phyloP scores from a whole-genome alignment of 805 yeast genomes.

The Kazachstania kunashirensis region DNA sequence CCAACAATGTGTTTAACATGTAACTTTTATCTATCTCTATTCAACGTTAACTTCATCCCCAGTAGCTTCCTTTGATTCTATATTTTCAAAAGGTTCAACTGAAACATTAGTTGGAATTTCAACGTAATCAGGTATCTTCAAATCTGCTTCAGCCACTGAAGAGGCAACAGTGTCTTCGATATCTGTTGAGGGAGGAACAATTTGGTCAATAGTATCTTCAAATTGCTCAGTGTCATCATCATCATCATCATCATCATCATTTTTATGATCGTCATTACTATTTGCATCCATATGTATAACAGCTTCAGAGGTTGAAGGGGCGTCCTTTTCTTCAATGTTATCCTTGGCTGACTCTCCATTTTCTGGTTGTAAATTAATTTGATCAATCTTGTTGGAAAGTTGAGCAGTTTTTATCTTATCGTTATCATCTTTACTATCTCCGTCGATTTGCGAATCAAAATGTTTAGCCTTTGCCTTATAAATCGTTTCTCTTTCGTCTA shows the following conservation, averaged over 20 bases:
- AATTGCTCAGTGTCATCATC: constrained; percentile 31
- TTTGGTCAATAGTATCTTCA: constrained; percentile 21
- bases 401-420: too few species aligned
- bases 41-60: too few species aligned
- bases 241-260: not conserved
- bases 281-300: too few species aligned
- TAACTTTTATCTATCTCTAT: too few species aligned
- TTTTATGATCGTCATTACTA: too few species aligned
- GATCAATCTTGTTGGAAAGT: not conserved
- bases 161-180: not conserved
- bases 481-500: constrained; percentile 24
- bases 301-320: too few species aligned
- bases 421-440: not conserved
- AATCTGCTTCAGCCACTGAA: not conserved
- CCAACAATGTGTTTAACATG: too few species aligned
- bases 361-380: not conserved
- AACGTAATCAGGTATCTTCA: constrained; percentile 1
- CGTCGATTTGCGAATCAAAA: not conserved
- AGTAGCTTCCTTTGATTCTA: not conserved
- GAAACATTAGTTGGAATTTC: constrained; percentile 3
- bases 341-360: not conserved
- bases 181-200: not conserved
- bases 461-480: constrained; percentile 60
- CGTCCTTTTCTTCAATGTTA: not conserved
- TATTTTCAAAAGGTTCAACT: constrained; percentile 4